Conservation (phyloP, 1,284 basidiomycete genomes). For the Sutorius eximius region DNA sequence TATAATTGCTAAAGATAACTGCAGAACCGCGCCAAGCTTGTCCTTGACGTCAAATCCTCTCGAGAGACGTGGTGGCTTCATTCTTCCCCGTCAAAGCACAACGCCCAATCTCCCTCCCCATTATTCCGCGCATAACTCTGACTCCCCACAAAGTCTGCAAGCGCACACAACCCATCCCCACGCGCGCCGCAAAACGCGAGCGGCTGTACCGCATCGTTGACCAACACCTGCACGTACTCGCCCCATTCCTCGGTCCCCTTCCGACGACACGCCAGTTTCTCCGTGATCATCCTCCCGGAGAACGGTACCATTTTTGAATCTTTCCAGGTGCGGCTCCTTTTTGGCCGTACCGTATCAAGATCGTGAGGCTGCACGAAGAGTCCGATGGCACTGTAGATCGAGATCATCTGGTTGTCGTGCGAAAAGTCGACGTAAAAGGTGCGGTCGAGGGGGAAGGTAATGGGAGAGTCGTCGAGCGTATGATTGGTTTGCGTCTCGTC, state of each 20-base stretch:
- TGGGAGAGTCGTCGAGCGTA: conserved; percentile 59
- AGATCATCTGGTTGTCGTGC: conserved; percentile 79
- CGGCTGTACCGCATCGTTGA: conserved; percentile 66
- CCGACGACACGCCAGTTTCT: conserved; percentile 50
- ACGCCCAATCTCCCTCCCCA: conserved; percentile 65
- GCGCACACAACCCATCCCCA: conserved; percentile 51
- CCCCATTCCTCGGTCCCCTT: conserved; percentile 12
- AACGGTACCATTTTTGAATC: conserved; percentile 60
- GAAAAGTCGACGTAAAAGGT: conserved; percentile 74
- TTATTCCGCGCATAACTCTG: conserved; percentile 63
- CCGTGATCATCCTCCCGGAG: conserved; percentile 58
- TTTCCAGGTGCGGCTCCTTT: conserved; percentile 51
- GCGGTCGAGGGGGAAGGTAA: conserved; percentile 71
- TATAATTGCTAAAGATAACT: too few relatives aligned
- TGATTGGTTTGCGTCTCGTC: conserved; percentile 78
- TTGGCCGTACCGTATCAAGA: conserved; percentile 39
- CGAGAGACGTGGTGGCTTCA: background rate
- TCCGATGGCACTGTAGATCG: conserved; percentile 73
- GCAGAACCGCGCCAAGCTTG: too few relatives aligned
- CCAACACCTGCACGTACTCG: conserved; percentile 58
- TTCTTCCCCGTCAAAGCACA: conserved; percentile 38
- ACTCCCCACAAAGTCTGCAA: conserved; percentile 66
- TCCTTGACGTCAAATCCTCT: background rate
- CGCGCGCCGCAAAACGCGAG: conserved; percentile 56
- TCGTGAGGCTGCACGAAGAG: conserved; percentile 49